These are phyloP conservation scores for Rutstroemia sp. DNA, from an alignment of 2,329 filamentous ascomycete genomes.

Conservation along the genomic window DNA sequence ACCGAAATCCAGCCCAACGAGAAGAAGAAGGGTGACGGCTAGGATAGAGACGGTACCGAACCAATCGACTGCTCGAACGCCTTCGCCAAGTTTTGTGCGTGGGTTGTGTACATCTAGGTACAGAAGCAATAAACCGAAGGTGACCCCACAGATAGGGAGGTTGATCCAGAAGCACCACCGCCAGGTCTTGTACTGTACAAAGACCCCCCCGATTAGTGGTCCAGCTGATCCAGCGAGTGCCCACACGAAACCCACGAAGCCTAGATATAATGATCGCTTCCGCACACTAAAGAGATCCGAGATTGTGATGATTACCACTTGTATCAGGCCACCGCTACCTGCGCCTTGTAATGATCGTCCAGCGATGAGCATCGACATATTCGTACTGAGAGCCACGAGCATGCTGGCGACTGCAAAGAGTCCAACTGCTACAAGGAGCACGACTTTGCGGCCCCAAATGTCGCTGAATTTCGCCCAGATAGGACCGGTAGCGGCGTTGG, in stretches of 20 bases:
- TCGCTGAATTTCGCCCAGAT: slow-evolving; percentile 5
- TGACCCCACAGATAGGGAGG: slow-evolving; percentile 22
- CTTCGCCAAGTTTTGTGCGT: slow-evolving; percentile 46
- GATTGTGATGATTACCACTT: neutral
- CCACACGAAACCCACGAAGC: slow-evolving; percentile 53
- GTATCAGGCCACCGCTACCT: slow-evolving; percentile 45
- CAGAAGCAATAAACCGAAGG: slow-evolving; percentile 48
- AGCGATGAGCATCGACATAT: slow-evolving; percentile 54
- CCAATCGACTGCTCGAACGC: slow-evolving; percentile 53
- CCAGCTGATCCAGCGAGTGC: slow-evolving; percentile 52
- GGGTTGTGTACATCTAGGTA: slow-evolving; percentile 60
- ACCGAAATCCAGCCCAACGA: slow-evolving; percentile 78
- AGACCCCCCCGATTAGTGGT: slow-evolving; percentile 53
- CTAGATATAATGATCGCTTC: slow-evolving; percentile 53
- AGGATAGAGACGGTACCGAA: slow-evolving; percentile 55
- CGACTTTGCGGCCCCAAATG: neutral
- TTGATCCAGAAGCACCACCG: slow-evolving; percentile 57
- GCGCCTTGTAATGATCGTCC: slow-evolving; percentile 56
- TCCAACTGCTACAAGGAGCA: neutral
- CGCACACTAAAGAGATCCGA: slow-evolving; percentile 55
- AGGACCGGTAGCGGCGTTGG: slow-evolving; percentile 46
- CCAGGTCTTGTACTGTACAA: slow-evolving; percentile 52
- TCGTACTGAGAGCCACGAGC: slow-evolving; percentile 48
- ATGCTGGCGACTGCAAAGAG: slow-evolving; percentile 32
- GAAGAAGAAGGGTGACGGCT: slow-evolving; percentile 71